A percentile compares a stretch with the other conserved stretches of the same genome.
These are phyloP conservation scores for Dictyostelium capitatum DNA, from an alignment of 78 protist species.

Conservation along the genomic window DNA sequence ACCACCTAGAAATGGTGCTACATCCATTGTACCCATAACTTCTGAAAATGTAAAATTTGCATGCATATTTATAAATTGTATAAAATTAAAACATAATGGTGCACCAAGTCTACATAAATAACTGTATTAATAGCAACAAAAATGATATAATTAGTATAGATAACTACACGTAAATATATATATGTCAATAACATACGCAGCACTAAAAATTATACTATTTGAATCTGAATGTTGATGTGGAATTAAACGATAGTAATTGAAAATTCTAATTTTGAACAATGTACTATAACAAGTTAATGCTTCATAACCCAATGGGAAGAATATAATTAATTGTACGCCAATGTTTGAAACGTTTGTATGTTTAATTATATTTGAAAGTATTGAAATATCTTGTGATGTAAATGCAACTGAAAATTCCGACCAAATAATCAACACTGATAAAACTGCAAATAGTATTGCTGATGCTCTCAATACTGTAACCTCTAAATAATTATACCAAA, in stretches of 20 bases:
- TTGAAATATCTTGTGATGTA: conserved; percentile 18
- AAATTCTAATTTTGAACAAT: conserved; percentile 67
- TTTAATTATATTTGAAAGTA: conserved; percentile 50
- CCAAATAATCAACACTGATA: conserved; percentile 42
- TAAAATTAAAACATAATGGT: conserved; percentile 78
- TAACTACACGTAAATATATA: too few relatives aligned
- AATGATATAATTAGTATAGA: background rate
- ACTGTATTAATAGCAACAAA: background rate
- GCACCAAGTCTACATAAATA: conserved; percentile 80
- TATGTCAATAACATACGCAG: conserved; percentile 61
- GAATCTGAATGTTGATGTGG: conserved; percentile 77
- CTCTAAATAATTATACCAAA: conserved; percentile 59
- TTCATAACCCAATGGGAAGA: conserved; percentile 75
- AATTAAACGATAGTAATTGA: conserved; percentile 73
- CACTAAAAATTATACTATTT: conserved; percentile 70
- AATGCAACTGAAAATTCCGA: conserved; percentile 57
- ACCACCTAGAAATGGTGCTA: conserved; percentile 70
- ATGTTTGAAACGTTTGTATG: conserved; percentile 36
- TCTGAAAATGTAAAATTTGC: conserved; percentile 29
- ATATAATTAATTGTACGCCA: conserved; percentile 32
- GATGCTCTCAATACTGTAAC: background rate
- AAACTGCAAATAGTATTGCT: conserved; percentile 23
- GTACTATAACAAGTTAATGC: conserved; percentile 51
- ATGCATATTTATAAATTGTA: conserved; percentile 30
- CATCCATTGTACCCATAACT: conserved; percentile 58